A percentile compares a stretch with the other conserved stretches of the same genome.
phyloP scores from a whole-genome alignment of 1,284 basidiomycete genomes.

The Ustilago cynodontis region DNA sequence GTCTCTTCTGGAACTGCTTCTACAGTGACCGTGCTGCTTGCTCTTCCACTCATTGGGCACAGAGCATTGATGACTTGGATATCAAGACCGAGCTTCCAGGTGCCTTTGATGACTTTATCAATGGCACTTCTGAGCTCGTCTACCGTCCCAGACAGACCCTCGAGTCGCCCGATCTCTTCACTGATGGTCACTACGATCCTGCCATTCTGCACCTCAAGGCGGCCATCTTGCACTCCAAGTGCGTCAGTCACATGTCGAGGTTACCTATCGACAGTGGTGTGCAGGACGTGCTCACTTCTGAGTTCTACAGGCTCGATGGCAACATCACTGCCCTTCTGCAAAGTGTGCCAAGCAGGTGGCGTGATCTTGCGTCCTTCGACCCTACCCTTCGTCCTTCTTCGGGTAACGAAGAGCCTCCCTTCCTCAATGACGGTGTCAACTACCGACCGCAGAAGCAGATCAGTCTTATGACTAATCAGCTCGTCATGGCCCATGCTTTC shows the following conservation, averaged over 20 bases:
- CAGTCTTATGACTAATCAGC: constrained; percentile 47
- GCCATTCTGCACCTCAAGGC: constrained; percentile 53
- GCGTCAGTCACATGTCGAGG: constrained; percentile 51
- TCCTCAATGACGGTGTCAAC: constrained; percentile 50
- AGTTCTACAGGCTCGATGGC: constrained; percentile 46
- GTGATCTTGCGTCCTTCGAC: constrained; percentile 37
- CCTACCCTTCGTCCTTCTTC: constrained; percentile 22
- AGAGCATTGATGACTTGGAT: constrained; percentile 52
- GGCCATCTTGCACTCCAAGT: constrained; percentile 45
- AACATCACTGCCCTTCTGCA: constrained; percentile 30
- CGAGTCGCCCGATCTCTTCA: constrained; percentile 52
- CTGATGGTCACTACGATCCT: constrained; percentile 48
- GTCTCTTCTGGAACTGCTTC: constrained; percentile 54
- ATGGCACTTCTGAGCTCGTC: constrained; percentile 30
- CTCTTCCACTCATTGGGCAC: constrained; percentile 56
- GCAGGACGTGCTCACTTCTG: constrained; percentile 41
- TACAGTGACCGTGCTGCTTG: constrained; percentile 55
- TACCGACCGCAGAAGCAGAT: constrained; percentile 44
- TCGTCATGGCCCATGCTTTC: constrained; percentile 46
- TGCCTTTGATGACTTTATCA: constrained; percentile 54
- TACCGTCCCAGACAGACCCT: constrained; percentile 48
- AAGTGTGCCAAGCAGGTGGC: constrained; percentile 48
- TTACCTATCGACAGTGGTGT: constrained; percentile 36
- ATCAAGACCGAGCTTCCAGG: constrained; percentile 54
- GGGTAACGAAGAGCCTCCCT: constrained; percentile 32